These are phyloP conservation scores for Zymoseptoria tritici DNA, from an alignment of 2,329 filamentous ascomycete species.

Conservation along the genomic window DNA sequence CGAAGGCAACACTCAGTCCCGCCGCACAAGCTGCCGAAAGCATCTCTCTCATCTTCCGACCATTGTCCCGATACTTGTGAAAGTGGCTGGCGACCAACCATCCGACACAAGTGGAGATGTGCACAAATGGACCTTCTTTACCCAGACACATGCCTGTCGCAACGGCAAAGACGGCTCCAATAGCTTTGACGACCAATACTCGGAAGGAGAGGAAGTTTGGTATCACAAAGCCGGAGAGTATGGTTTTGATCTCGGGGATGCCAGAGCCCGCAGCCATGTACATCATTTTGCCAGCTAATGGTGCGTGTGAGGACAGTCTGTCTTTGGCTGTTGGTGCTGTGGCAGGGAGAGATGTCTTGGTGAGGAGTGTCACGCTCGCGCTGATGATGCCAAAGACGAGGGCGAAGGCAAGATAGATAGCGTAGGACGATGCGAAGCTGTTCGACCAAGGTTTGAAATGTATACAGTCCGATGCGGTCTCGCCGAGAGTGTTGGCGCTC, in stretches of 20 bases:
- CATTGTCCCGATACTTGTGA: slow-evolving; percentile 51
- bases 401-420: slow-evolving; percentile 44
- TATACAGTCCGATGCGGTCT: slow-evolving; percentile 30
- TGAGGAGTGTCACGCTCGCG: slow-evolving; percentile 43
- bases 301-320: slow-evolving; percentile 18
- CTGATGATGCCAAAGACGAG: slow-evolving; percentile 45
- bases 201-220: slow-evolving; percentile 50
- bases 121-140: slow-evolving; percentile 56
- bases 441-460: slow-evolving; percentile 40
- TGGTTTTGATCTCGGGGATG: slow-evolving; percentile 57
- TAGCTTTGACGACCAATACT: slow-evolving; percentile 49
- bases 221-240: slow-evolving; percentile 54
- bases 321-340: slow-evolving; percentile 30
- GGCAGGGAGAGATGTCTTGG: slow-evolving; percentile 43
- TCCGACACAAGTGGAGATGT: slow-evolving; percentile 53
- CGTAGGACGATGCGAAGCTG: slow-evolving; percentile 37
- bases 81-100: slow-evolving; percentile 47
- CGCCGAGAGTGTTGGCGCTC: slow-evolving; percentile 7
- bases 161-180: slow-evolving; percentile 53
- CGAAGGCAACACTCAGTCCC: slow-evolving; percentile 54
- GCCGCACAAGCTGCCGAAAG: slow-evolving; percentile 51
- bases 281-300: slow-evolving; percentile 43
- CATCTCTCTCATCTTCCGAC: slow-evolving; percentile 52
- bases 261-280: slow-evolving; percentile 54
- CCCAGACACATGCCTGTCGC: slow-evolving; percentile 54